Percentiles rank a stretch among this genome's conserved stretches.
phyloP scores from a whole-genome alignment of 2,329 filamentous ascomycete genomes.

The Aaosphaeria pasadenensis region DNA sequence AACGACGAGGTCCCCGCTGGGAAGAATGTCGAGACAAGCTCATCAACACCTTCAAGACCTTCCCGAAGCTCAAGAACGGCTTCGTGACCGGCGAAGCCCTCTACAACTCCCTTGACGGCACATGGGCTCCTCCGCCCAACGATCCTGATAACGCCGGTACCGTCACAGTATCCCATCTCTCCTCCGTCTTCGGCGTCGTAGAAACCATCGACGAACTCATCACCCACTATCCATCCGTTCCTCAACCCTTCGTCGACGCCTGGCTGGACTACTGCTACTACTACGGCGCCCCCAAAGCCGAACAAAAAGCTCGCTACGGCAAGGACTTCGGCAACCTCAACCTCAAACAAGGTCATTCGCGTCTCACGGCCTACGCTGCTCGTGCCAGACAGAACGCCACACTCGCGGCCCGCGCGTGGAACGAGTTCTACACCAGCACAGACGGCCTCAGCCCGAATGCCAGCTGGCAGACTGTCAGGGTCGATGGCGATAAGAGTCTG shows the following conservation, averaged over 20 bases:
- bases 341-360: constrained; percentile 57
- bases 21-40: constrained; percentile 53
- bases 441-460: constrained; percentile 42
- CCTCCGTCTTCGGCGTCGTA: constrained; percentile 57
- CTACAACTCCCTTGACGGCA: constrained; percentile 51
- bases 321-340: constrained; percentile 44
- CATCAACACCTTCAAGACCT: constrained; percentile 48
- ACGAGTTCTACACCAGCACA: constrained; percentile 47
- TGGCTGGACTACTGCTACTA: constrained; percentile 62
- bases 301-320: constrained; percentile 56
- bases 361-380: constrained; percentile 56
- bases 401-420: constrained; percentile 53
- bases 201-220: constrained; percentile 58
- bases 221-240: constrained; percentile 48
- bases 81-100: constrained; percentile 57
- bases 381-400: constrained; percentile 44
- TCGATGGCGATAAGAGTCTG: constrained; percentile 47
- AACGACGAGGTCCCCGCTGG: constrained; percentile 54
- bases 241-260: constrained; percentile 50
- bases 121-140: constrained; percentile 50
- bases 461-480: constrained; percentile 37
- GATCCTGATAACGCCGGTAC: constrained; percentile 53
- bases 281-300: constrained; percentile 48
- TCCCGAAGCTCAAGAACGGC: constrained; percentile 55
- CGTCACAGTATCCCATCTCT: constrained; percentile 55